phyloP scores from a whole-genome alignment of 192 early-diverging fungal genomes.

The Backusella circina region DNA sequence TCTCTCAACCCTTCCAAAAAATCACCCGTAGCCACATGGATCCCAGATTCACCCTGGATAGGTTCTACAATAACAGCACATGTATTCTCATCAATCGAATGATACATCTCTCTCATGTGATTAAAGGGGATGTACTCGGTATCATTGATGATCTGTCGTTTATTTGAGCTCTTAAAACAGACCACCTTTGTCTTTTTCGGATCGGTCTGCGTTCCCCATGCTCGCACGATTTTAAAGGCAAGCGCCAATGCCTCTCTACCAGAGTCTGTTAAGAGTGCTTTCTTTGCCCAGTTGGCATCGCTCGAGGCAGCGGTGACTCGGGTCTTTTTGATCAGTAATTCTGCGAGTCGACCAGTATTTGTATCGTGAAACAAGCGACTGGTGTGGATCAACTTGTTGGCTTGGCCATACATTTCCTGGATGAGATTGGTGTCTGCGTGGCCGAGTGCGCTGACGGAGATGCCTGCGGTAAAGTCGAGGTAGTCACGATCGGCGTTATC shows the following conservation, averaged over 20 bases:
- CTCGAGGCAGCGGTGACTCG: background rate
- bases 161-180: slow-evolving; percentile 41
- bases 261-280: background rate
- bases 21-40: slow-evolving; percentile 63
- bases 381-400: slow-evolving; percentile 76
- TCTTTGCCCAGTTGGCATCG: slow-evolving; percentile 15
- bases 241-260: background rate
- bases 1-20: slow-evolving; percentile 75
- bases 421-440: slow-evolving; percentile 76
- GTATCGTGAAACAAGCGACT: slow-evolving; percentile 88
- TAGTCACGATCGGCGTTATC: slow-evolving; percentile 71
- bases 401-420: slow-evolving; percentile 73
- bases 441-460: slow-evolving; percentile 90
- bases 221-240: background rate
- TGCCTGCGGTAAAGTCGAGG: slow-evolving; percentile 89
- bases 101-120: slow-evolving; percentile 55
- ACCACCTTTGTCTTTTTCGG: background rate
- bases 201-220: background rate
- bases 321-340: background rate
- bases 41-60: slow-evolving; percentile 94
- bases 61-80: slow-evolving; percentile 94
- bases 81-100: slow-evolving; percentile 67
- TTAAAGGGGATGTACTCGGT: slow-evolving; percentile 77
- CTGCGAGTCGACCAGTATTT: slow-evolving; percentile 74
- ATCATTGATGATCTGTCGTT: slow-evolving; percentile 65